Percentiles rank a stretch among this genome's conserved stretches.
Conservation (phyloP, 2,329 filamentous ascomycete genomes). For the Apiospora saccharicola region DNA sequence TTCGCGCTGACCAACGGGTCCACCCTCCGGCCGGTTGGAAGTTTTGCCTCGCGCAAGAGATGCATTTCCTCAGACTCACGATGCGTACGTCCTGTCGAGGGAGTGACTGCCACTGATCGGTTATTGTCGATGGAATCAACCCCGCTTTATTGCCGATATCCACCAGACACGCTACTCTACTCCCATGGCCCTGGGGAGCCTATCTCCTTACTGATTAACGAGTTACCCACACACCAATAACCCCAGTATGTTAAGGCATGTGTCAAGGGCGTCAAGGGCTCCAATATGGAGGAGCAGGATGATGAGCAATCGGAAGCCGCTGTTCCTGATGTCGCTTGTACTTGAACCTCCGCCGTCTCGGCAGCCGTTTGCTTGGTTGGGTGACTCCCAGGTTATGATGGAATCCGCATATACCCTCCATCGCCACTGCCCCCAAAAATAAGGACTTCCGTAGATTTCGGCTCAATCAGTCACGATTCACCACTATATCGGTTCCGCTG, state of each 20-base stretch:
- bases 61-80: not conserved
- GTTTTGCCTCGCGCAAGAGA: not conserved
- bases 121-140: not conserved
- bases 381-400: not conserved
- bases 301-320: not conserved
- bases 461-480: not conserved
- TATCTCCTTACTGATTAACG: slow-evolving; percentile 3
- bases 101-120: not conserved
- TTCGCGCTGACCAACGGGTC: not conserved
- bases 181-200: not conserved
- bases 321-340: slow-evolving; percentile 13
- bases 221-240: not conserved
- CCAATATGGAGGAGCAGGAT: not conserved
- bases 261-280: slow-evolving; percentile 14
- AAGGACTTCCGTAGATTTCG: not conserved
- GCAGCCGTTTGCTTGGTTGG: slow-evolving; percentile 1
- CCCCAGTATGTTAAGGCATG: not conserved
- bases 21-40: not conserved
- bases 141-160: slow-evolving; percentile 12
- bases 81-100: not conserved
- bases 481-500: not conserved
- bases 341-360: slow-evolving; percentile 14
- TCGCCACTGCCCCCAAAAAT: not conserved
- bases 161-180: not conserved
- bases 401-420: not conserved